Conservation (phyloP, 225 moss, liverwort and hornwort species). For the Pleurozium schreberi region DNA sequence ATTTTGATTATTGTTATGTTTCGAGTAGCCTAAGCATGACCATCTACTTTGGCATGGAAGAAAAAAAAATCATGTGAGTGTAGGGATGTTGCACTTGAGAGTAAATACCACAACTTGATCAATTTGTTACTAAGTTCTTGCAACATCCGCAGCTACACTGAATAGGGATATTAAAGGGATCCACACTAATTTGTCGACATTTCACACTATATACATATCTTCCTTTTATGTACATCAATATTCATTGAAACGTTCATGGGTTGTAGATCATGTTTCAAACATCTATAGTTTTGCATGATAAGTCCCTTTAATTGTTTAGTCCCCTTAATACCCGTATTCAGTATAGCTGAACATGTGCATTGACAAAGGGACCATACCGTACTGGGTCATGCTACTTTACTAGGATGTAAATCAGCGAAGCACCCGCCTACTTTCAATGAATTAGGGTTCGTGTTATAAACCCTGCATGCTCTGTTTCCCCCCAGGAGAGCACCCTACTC, state of each 20-base stretch:
- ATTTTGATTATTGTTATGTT: not conserved
- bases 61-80: not conserved
- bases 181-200: too few relatives aligned
- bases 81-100: not conserved
- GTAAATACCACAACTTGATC: fast-evolving
- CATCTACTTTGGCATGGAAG: not conserved
- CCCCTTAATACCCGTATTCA: too few relatives aligned
- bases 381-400: not conserved
- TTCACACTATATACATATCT: too few relatives aligned
- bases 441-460: not conserved
- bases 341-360: not conserved
- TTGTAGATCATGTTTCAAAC: too few relatives aligned
- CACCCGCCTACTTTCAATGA: not conserved
- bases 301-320: too few relatives aligned
- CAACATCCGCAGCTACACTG: too few relatives aligned
- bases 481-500: too few relatives aligned
- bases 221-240: too few relatives aligned
- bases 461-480: not conserved
- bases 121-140: not conserved
- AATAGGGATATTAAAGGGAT: too few relatives aligned
- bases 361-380: too few relatives aligned
- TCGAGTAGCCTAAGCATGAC: not conserved
- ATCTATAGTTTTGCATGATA: too few relatives aligned
- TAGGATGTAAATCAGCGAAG: not conserved
- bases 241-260: too few relatives aligned